Evolutionary conservation across 306 rosid species (phyloP).

Genomic region (Cajanus cajan): DNA sequence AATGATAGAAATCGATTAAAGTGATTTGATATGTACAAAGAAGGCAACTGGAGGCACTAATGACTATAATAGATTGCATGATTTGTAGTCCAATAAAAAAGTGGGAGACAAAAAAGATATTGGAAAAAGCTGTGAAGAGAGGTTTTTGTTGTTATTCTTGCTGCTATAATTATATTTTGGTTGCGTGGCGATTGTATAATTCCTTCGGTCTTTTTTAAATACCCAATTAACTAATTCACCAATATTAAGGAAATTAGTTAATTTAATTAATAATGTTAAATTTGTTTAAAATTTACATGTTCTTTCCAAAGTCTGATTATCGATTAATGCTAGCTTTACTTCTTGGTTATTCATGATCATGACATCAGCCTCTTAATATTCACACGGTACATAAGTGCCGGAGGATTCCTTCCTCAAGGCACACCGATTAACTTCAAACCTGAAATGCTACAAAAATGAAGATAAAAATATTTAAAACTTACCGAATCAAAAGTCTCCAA

Average conservation of each 20-base stretch:
- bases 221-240: too few relatives aligned
- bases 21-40: too few relatives aligned
- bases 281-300: too few relatives aligned
- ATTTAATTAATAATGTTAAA: too few relatives aligned
- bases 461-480: constrained; percentile 36
- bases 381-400: constrained; percentile 6
- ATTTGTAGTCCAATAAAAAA: too few relatives aligned
- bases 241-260: too few relatives aligned
- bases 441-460: constrained; percentile 4
- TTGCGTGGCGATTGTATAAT: not conserved
- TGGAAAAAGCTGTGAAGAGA: too few relatives aligned
- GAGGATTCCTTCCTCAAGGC: constrained; percentile 21
- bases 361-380: constrained; percentile 4
- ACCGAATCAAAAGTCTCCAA: constrained; percentile 98
- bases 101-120: too few relatives aligned
- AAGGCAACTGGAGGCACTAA: too few relatives aligned
- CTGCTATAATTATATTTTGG: constrained; percentile 15
- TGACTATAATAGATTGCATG: too few relatives aligned
- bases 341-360: constrained; percentile 9
- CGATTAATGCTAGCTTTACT: not conserved
- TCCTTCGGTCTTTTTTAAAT: too few relatives aligned
- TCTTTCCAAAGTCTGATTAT: not conserved
- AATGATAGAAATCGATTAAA: too few relatives aligned
- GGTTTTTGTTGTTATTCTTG: not conserved
- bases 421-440: constrained; percentile 2